Evolutionary conservation across 1,284 basidiomycete genomes (phyloP), one percentile per base, ranked within the genome.

Genomic region (Paramarasmius palmivorus): DNA sequence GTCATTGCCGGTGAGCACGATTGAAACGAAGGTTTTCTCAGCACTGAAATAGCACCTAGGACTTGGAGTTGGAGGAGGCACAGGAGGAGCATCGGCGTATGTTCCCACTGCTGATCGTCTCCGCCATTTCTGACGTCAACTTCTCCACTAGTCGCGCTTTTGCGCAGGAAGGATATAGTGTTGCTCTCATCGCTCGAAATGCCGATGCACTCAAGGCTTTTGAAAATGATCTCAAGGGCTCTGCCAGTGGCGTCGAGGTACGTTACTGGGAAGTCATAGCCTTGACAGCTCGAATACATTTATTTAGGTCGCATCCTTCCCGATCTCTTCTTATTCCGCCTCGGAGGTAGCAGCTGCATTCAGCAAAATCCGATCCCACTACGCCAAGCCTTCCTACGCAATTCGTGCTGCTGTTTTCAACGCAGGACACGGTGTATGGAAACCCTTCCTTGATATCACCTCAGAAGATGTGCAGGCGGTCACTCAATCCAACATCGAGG

Each of bases 331-430:
- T 2, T 92, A 92, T 67, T 71, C 74, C 2, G 73, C 79, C 50
- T 62, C 73, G 10, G 77, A 82, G 10, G 71, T 91, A 38, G 71
- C 76, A 12, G 63, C 72, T 14, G 81, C 76, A 2, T 90, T 90
- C 71, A 61, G 67, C 5, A 65, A 73, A 10, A 81, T 91, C 64
- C 78, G 77, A 50, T 58, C 68, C 20, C 74, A 72, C 44, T 91
- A 81, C 70, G 71, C 74, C 0, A 67, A 73, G 26, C 73, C 78
- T 0, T 59, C 70, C 20, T 75, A 74, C 34, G 74, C 74, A 35
- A 75, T 91, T 45, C 81, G 83, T 20, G 86, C 76, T 4, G 88
- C 85, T 1, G 63, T 92, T 17, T 92, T 78, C 72, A 92, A 92
- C 63, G 79, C 76, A 0, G 84, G 73, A 1, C 66, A 76, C 36